A percentile compares a stretch with the other conserved stretches of the same genome.
Conservation (phyloP, 1,284 basidiomycete genomes). For the Cutaneotrichosporon cutaneum region DNA sequence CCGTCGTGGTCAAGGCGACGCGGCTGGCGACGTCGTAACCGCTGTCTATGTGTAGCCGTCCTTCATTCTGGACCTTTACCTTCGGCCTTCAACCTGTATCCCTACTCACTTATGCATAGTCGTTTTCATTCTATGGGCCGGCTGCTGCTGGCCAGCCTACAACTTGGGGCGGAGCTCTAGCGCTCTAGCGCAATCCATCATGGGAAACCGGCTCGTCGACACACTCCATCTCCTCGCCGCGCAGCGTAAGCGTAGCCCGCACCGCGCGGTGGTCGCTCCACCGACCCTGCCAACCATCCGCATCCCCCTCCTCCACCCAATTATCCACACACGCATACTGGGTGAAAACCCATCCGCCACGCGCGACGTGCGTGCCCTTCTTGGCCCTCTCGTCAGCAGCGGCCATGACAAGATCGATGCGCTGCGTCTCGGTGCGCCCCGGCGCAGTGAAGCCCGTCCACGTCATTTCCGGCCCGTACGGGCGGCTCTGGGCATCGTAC, state of each 20-base stretch:
- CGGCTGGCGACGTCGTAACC: background rate
- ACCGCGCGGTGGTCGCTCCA: constrained; percentile 51
- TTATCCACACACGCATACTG: constrained; percentile 46
- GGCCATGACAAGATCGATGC: constrained; percentile 50
- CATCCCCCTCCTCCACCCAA: constrained; percentile 40
- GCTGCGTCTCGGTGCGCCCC: constrained; percentile 22
- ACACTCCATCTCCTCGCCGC: background rate
- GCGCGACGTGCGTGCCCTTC: constrained; percentile 7
- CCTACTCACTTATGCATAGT: background rate
- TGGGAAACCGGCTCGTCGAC: background rate
- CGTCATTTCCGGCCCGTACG: constrained; percentile 40
- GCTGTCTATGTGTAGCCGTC: background rate
- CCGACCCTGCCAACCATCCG: constrained; percentile 40
- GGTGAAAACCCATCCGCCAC: constrained; percentile 33
- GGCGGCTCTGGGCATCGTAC: constrained; percentile 26
- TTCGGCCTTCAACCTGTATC: background rate
- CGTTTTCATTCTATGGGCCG: background rate
- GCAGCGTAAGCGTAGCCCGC: constrained; percentile 25
- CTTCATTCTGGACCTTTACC: background rate
- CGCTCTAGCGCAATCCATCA: background rate
- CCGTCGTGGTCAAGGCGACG: constrained; percentile 49
- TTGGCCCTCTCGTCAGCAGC: constrained; percentile 18
- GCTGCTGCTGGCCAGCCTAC: background rate
- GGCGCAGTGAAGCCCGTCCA: constrained; percentile 44
- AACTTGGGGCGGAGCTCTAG: background rate